Base-by-base conservation (phyloP, 768 basidiomycete genomes). In the Boletus pseudo-olivaceus region DNA sequence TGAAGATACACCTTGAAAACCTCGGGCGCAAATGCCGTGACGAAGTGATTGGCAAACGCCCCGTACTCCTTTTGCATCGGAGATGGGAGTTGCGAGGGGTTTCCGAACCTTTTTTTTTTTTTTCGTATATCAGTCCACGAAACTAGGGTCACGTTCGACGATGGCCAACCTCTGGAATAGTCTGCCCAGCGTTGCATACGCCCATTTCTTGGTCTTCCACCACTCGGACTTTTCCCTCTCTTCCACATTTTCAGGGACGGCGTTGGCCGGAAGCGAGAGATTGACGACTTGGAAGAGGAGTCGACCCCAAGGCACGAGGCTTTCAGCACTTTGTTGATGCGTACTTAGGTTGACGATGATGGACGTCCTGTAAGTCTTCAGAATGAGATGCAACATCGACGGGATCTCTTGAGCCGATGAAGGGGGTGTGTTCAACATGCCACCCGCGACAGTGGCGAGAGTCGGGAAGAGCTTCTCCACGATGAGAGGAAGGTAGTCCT, bases 131-230 rank as follows among this genome's bases (percentile, higher is more conserved):
- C 45, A 67, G 55, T 27, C 27, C 37, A 51, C 26, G 30, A 12
- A 10, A 29, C 1, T 26, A n/a, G 11, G 23, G 6, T 30, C 10
- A 9, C 12, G 26, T 9, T 5, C 10, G 51, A 47, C 34, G 14
- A 47, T 12, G 48, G 5, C 66, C 7, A 51, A 85, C 81, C 87
- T 79, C 63, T 88, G 87, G 78, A 93, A 93, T 15, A 93, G 74
- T 23, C 85, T 76, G 34, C 88, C 88, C 8, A 96, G 75, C 35
- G 83, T 83, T n/a, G 79, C 82, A 65, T 87, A 93, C 1, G 93
- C 90, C 93, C 93, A 95, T 67, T 96, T 96, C 74, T 95, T 95
- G 9, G 87, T 81, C 66, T 86, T 87, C 88, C 91, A 92, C 93
- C 93, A 96, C 62, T 90, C 88, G 43, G 77, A 82, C 44, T 77